Evolutionary conservation across 2,329 filamentous ascomycete species (phyloP).

Genomic region (Gnomoniopsis smithogilvyi): DNA sequence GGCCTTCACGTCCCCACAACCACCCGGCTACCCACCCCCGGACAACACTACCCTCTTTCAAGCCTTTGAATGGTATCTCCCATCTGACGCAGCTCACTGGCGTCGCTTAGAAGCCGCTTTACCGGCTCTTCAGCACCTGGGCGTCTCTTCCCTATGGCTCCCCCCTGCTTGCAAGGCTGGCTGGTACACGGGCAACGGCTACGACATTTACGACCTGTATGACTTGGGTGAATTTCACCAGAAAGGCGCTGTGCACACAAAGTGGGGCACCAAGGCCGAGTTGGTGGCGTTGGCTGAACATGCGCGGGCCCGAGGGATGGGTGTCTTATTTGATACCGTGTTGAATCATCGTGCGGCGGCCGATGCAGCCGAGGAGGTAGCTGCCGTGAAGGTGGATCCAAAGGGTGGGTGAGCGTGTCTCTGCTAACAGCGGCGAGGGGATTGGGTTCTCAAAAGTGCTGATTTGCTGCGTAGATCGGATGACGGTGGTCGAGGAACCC

Average conservation of each 20-base stretch:
- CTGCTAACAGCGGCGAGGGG: background rate
- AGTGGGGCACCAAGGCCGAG: slow-evolving; percentile 66
- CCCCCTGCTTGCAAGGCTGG: slow-evolving; percentile 70
- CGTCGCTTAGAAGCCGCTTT: slow-evolving; percentile 50
- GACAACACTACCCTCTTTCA: slow-evolving; percentile 57
- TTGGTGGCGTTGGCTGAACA: slow-evolving; percentile 48
- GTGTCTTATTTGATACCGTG: slow-evolving; percentile 67
- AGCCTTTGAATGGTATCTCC: slow-evolving; percentile 71
- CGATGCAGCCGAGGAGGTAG: slow-evolving; percentile 58
- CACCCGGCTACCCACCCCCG: background rate
- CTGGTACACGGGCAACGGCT: slow-evolving; percentile 60
- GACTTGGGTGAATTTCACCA: slow-evolving; percentile 72
- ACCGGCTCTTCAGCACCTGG: slow-evolving; percentile 53
- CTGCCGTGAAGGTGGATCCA: slow-evolving; percentile 58
- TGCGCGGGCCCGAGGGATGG: slow-evolving; percentile 51
- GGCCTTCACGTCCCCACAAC: background rate
- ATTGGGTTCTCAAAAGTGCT: background rate
- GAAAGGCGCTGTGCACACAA: slow-evolving; percentile 60
- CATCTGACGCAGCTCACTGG: slow-evolving; percentile 60
- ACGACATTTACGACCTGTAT: slow-evolving; percentile 66
- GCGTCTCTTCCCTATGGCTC: slow-evolving; percentile 64
- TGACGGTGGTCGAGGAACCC: slow-evolving; percentile 47
- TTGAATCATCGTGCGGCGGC: slow-evolving; percentile 71
- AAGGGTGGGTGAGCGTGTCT: slow-evolving; percentile 29
- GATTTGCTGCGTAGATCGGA: slow-evolving; percentile 43